Evolutionary conservation across 176 grass and related monocot species (phyloP), one percentile per base, ranked within the genome.

Genomic region (Stipa capillata): DNA sequence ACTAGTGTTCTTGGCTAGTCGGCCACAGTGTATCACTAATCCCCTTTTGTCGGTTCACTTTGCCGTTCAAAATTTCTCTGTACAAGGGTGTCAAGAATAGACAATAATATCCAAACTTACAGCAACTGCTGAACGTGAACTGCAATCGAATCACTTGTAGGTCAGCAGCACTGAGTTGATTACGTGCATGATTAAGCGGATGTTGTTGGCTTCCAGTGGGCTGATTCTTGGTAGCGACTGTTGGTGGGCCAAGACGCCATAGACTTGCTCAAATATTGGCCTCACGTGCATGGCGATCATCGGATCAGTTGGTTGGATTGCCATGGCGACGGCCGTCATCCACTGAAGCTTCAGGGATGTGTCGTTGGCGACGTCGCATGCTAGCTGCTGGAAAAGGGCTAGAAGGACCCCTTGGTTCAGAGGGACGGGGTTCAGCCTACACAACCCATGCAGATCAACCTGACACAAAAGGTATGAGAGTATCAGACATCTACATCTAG

Each of bases 221-320:
- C 37, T 85, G 16, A 57, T 87, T 15, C 83, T 62, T 12, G 93
- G 82, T 8, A 81, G 51, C 13, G 89, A 85, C 85, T 58, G 87
- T 47, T 90, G 91, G 66, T 83, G 92, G 6, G 51, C 73, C 58
- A 94, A 18, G 55, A 89, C 85, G 4, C 68, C 36, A 29, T 89
- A 98, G 39, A 93, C 90, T 82, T 98, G 96, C 7, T 98, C 96
- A 7, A 94, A 98, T 69, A 98, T 91, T 47, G 90, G 92, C 73
- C 85, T 87, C 28, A 98, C 92, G 17, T 98, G 95, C 43, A 81
- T 49, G 0, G 83, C 49, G 16, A 98, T 98, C 71, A 76, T 89
- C 1, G 86, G 85, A 65, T 98, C 90, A 8, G 82, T 77, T 2
- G 88, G 92, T 80, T 89, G 92, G 45, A 98, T 93, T 28, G 87